phyloP scores from a whole-genome alignment of 1,284 basidiomycete species.

The Cronartium quercuum region DNA sequence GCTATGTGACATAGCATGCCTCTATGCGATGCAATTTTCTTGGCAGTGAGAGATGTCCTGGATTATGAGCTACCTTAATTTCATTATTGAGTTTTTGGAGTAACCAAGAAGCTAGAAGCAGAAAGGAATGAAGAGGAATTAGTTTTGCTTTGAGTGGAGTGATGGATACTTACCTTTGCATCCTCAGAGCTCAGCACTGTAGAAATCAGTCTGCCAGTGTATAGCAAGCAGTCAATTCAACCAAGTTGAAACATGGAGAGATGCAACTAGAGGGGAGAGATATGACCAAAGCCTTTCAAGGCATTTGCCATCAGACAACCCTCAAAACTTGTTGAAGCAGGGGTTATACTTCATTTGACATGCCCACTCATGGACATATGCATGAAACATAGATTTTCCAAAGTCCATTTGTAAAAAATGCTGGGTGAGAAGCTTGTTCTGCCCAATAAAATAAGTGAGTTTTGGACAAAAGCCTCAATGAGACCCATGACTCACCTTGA shows the following conservation, averaged over 20 bases:
- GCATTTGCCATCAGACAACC: neutral
- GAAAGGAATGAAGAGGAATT: neutral
- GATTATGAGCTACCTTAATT: neutral
- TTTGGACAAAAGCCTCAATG: too few relatives aligned
- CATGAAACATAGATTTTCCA: neutral
- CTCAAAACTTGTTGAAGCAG: neutral
- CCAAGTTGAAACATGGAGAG: neutral
- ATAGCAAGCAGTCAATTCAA: neutral
- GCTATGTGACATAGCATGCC: neutral
- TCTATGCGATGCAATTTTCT: too few relatives aligned
- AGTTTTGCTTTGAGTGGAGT: neutral
- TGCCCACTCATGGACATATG: constrained; percentile 7
- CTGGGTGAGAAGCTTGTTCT: too few relatives aligned
- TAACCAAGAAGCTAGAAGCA: neutral
- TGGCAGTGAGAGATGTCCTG: neutral
- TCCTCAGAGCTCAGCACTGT: neutral
- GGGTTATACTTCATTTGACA: constrained; percentile 5
- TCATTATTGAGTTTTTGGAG: neutral
- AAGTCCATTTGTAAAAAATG: neutral
- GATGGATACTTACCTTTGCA: neutral
- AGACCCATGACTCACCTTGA: too few relatives aligned
- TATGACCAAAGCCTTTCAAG: neutral
- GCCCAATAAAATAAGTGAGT: too few relatives aligned
- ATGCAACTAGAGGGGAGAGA: neutral
- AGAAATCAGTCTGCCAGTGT: neutral